phyloP scores from a whole-genome alignment of 352 stramenopile genomes.

The Peronospora tabacina region DNA sequence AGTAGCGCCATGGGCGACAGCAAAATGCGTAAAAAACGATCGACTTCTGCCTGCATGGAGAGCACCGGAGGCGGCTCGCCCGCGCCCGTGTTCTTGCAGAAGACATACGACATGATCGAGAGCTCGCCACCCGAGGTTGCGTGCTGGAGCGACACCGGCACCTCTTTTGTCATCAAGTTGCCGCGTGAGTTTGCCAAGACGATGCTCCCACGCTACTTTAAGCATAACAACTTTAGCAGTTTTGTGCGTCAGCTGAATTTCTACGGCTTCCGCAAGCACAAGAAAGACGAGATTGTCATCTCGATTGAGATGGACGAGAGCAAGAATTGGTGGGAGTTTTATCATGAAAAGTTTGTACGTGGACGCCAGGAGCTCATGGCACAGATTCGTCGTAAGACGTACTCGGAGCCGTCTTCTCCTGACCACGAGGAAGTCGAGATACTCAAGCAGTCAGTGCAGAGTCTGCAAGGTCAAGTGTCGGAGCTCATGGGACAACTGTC shows the following conservation, averaged over 20 bases:
- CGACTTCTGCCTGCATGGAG: conserved; percentile 9
- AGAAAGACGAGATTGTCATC: conserved; percentile 86
- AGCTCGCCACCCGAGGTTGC: conserved; percentile 69
- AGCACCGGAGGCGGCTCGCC: conserved; percentile 5
- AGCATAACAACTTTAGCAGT: conserved; percentile 92
- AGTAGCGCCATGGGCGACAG: conserved; percentile 25
- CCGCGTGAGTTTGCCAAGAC: conserved; percentile 87
- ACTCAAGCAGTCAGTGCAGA: conserved; percentile 66
- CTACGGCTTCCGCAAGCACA: conserved; percentile 91
- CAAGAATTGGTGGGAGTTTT: conserved; percentile 89
- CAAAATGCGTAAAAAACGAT: conserved; percentile 35
- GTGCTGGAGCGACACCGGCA: conserved; percentile 69
- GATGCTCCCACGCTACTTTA: conserved; percentile 90
- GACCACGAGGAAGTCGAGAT: conserved; percentile 74
- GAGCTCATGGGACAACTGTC: conserved; percentile 73
- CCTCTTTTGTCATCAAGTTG: conserved; percentile 89
- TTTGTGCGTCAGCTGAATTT: conserved; percentile 93
- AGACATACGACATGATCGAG: conserved; percentile 92
- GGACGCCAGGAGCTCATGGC: conserved; percentile 80
- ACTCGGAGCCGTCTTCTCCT: conserved; percentile 69
- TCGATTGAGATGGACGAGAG: conserved; percentile 62
- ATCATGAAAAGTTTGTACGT: conserved; percentile 86
- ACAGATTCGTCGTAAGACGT: conserved; percentile 85
- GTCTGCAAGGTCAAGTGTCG: conserved; percentile 61
- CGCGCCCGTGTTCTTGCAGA: conserved; percentile 85